Percentiles rank a stretch among this genome's conserved stretches.
Evolutionary conservation across 768 basidiomycete species (phyloP).

Genomic region (Macrolepiota fuliginosa): DNA sequence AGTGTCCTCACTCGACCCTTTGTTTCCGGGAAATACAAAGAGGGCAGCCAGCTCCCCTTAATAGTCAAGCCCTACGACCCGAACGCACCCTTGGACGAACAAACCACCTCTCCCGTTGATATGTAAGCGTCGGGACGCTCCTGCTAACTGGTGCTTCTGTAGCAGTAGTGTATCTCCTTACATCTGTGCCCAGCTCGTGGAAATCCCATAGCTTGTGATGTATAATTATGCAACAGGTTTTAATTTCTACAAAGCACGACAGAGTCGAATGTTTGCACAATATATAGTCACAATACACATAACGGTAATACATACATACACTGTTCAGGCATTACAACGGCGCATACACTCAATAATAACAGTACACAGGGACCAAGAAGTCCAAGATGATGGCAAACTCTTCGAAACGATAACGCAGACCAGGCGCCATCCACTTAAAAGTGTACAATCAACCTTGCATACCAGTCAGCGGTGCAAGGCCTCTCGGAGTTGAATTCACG

Average conservation of each 20-base stretch:
- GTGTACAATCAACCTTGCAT: neutral
- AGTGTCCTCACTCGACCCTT: constrained; percentile 71
- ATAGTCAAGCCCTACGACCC: constrained; percentile 37
- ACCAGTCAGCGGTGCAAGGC: constrained; percentile 1
- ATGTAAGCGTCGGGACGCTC: neutral
- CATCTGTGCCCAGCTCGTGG: neutral
- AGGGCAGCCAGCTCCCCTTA: constrained; percentile 65
- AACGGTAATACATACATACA: neutral
- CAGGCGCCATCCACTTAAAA: too few species aligned
- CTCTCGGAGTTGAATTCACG: neutral
- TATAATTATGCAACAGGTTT: too few species aligned
- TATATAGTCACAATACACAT: neutral
- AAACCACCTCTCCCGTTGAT: neutral
- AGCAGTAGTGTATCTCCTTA: neutral
- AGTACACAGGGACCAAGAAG: neutral
- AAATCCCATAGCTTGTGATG: too few species aligned
- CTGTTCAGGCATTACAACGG: neutral
- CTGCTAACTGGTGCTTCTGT: neutral
- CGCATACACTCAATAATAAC: neutral
- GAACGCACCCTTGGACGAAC: neutral
- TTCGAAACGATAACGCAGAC: neutral
- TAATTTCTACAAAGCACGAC: too few species aligned
- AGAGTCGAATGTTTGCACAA: neutral
- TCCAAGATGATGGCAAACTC: neutral
- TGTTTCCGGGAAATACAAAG: constrained; percentile 46